Evolutionary conservation across 2,329 filamentous ascomycete genomes (phyloP).

Genomic region (Penicillium sp.): DNA sequence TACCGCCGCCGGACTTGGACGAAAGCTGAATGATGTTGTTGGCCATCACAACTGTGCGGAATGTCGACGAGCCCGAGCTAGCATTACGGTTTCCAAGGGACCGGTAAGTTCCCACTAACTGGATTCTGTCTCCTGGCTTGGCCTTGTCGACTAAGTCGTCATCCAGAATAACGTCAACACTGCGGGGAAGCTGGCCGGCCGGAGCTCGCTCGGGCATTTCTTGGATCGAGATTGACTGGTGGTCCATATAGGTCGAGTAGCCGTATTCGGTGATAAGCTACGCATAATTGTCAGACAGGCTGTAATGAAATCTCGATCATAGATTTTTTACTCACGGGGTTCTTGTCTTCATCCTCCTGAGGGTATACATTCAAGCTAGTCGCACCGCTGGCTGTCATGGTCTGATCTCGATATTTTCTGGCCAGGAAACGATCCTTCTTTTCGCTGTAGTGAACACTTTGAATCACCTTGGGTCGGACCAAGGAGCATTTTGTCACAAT

Average conservation of each 20-base stretch:
- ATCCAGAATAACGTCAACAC: slow-evolving; percentile 94
- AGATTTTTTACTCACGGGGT: slow-evolving; percentile 56
- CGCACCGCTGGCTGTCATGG: slow-evolving; percentile 85
- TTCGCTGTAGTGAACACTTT: slow-evolving; percentile 96
- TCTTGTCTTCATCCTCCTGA: slow-evolving; percentile 88
- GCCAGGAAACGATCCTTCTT: slow-evolving; percentile 81
- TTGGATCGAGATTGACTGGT: slow-evolving; percentile 97
- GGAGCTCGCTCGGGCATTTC: slow-evolving; percentile 98
- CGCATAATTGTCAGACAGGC: not conserved
- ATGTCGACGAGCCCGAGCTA: slow-evolving; percentile 84
- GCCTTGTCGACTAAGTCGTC: slow-evolving; percentile 93
- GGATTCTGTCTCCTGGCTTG: slow-evolving; percentile 93
- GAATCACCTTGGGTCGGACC: slow-evolving; percentile 94
- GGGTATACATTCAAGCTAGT: slow-evolving; percentile 92
- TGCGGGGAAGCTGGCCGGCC: slow-evolving; percentile 89
- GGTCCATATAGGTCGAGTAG: slow-evolving; percentile 91
- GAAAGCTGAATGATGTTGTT: slow-evolving; percentile 95
- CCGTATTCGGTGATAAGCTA: slow-evolving; percentile 89
- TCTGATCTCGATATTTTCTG: slow-evolving; percentile 91
- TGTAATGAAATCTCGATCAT: not conserved
- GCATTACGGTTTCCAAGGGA: slow-evolving; percentile 94
- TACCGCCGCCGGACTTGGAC: slow-evolving; percentile 91
- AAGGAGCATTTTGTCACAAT: slow-evolving; percentile 96
- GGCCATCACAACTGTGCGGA: slow-evolving; percentile 89
- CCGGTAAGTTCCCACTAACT: slow-evolving; percentile 93